Conservation (phyloP, 202 grass and related monocot genomes). For the Bolboschoenoplectus hybrid region DNA sequence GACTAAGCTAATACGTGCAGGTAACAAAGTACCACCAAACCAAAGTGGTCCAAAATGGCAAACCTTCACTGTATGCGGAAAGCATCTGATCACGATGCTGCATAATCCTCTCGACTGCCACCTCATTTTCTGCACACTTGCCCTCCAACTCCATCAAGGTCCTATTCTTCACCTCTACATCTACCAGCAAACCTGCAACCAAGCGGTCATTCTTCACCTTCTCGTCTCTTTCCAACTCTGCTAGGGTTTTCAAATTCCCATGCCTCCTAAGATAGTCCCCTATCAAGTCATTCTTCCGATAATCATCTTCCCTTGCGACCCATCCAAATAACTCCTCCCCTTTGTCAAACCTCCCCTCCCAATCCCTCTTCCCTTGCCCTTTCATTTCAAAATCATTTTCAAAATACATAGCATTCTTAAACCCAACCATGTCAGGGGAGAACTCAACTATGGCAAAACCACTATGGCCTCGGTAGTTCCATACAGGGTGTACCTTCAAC, state of each 20-base stretch:
- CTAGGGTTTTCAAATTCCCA: constrained; percentile 32
- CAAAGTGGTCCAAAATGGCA: constrained; percentile 3
- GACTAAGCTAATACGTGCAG: constrained; percentile 1
- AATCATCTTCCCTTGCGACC: constrained; percentile 31
- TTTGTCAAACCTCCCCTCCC: constrained; percentile 4
- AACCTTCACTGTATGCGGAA: constrained; percentile 31
- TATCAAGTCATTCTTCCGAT: constrained; percentile 2
- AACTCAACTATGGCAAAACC: constrained; percentile 34
- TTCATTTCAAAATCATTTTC: constrained; percentile 30
- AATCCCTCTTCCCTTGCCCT: constrained; percentile 18
- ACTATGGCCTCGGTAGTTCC: constrained; percentile 31
- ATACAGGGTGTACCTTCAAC: neutral
- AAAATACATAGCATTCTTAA: constrained; percentile 39
- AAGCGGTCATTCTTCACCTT: constrained; percentile 14
- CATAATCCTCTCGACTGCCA: constrained; percentile 30
- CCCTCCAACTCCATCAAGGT: constrained; percentile 28
- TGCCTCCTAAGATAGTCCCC: neutral
- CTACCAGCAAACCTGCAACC: constrained; percentile 11
- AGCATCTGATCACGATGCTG: constrained; percentile 13
- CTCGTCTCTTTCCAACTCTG: constrained; percentile 18
- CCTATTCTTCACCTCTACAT: constrained; percentile 26
- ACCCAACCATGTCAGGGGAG: constrained; percentile 4
- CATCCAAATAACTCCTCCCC: constrained; percentile 29
- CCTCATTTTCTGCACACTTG: constrained; percentile 29
- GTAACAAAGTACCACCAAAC: constrained; percentile 21